phyloP scores from a whole-genome alignment of 495 filamentous ascomycete genomes.

The Bacidia rubella region DNA sequence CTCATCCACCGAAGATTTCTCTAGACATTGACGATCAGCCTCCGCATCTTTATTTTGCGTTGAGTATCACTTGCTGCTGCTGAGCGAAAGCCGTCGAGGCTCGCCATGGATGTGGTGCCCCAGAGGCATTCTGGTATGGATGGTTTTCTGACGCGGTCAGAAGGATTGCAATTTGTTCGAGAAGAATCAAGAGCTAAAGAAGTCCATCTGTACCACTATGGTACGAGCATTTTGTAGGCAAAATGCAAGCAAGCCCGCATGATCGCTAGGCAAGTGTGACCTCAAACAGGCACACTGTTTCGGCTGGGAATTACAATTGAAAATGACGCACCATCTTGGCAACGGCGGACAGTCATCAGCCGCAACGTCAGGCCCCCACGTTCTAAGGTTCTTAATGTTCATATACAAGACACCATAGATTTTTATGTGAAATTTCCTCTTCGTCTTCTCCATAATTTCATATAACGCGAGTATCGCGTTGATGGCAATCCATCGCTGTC shows the following conservation, averaged over 20 bases:
- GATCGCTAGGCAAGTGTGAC: background rate
- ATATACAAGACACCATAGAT: background rate
- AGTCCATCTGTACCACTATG: background rate
- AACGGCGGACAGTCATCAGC: background rate
- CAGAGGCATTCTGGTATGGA: slow-evolving; percentile 19
- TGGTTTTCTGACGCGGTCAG: background rate
- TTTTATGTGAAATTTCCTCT: background rate
- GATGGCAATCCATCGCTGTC: background rate
- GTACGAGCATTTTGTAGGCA: background rate
- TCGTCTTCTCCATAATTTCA: too few relatives aligned
- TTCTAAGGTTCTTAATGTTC: background rate
- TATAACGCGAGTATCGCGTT: too few relatives aligned
- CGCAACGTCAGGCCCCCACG: background rate
- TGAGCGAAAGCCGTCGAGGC: slow-evolving; percentile 26
- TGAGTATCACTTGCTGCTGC: slow-evolving; percentile 17
- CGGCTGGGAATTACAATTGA: background rate
- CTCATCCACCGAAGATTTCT: slow-evolving; percentile 34
- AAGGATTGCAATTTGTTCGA: background rate
- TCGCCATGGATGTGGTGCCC: slow-evolving; percentile 20
- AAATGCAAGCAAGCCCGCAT: background rate
- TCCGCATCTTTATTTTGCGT: background rate
- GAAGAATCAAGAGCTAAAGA: background rate
- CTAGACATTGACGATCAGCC: background rate
- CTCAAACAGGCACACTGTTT: background rate
- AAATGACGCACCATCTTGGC: background rate